These are phyloP conservation scores for Ceratocystis diversiconidia DNA, from an alignment of 2,329 filamentous ascomycete genomes.

Conservation along the genomic window DNA sequence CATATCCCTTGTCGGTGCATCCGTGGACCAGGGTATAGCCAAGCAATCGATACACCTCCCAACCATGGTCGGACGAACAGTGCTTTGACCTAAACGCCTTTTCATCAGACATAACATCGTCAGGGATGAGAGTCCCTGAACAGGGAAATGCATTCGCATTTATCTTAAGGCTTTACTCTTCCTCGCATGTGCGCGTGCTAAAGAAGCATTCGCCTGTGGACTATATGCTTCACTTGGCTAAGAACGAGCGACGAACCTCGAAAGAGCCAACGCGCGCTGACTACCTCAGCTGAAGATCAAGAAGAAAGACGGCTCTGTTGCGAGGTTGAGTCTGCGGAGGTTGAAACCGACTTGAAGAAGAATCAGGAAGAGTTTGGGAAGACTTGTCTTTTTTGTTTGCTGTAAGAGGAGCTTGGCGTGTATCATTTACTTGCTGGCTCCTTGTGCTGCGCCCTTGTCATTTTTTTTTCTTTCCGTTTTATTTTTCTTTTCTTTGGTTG, in stretches of 20 bases:
- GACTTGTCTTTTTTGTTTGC: background rate
- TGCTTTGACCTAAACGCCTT: too few relatives aligned
- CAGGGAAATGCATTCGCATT: too few relatives aligned
- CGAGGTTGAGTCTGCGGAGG: background rate
- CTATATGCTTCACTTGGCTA: too few relatives aligned
- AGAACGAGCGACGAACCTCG: too few relatives aligned
- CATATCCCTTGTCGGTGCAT: background rate
- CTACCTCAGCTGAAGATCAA: background rate
- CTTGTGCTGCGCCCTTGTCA: background rate
- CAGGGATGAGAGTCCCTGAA: too few relatives aligned
- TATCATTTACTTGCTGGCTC: too few relatives aligned
- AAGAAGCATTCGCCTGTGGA: too few relatives aligned
- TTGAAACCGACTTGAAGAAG: slow-evolving; percentile 13
- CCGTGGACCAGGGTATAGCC: background rate
- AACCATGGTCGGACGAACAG: background rate
- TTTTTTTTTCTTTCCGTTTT: background rate
- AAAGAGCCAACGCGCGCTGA: background rate
- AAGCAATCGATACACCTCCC: too few relatives aligned
- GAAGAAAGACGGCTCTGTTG: background rate
- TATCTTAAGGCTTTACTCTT: too few relatives aligned
- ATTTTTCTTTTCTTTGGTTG: background rate
- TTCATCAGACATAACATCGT: too few relatives aligned
- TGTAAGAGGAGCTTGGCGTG: too few relatives aligned
- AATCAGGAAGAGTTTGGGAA: slow-evolving; percentile 14
- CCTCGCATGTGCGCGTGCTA: too few relatives aligned